Base-by-base conservation (phyloP, 2,329 filamentous ascomycete genomes). In the Fusarium sp. region DNA sequence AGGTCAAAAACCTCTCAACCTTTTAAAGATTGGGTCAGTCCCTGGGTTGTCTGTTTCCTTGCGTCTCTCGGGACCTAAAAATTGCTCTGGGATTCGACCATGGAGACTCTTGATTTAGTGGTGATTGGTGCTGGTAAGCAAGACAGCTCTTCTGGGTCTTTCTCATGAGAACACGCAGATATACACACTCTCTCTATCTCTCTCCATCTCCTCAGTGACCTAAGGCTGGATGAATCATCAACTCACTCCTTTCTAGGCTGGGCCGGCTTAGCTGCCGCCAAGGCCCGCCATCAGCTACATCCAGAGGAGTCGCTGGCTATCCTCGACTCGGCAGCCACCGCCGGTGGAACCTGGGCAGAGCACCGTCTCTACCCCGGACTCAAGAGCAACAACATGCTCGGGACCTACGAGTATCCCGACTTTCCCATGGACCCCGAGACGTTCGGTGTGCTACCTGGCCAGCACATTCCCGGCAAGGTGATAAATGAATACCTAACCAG, bases 311-410 rank as follows among this genome's bases (percentile, higher is more conserved):
- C 84, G 3, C 75, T 93, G 27, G 79, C 85, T 1, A 75, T 93
- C 10, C 79, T 92, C 31, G 91, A 94, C 48, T 80, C 83, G 6
- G 83, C 84, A 11, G 77, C 82, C 12, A 87, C 87, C 0, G 74
- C 90, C 6, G 93, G 92, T 1, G 92, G 93, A 5, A 89, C 90
- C 15, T 95, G 92, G 92, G 87, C 89, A 9, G 82, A 88, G 60
- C 82, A 91, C 39, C 86, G 91, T 1, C 79, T 94, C 1, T 92
- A 94, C 76, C 87, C 89, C 0, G 89, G 88, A 1, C 84, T 95
- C 51, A 92, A 90, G 73, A 90, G 88, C 56, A 95, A 95, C 79
- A 94, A 94, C 74, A 86, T 93, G 76, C 78, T 91, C 11, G 92
- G 92, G 3, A 91, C 89, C 0, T 93, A 91, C 71, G 91, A 95